Percentiles rank a stretch among this genome's conserved stretches.
phyloP scores from a whole-genome alignment of 768 basidiomycete species.

The Mycena kentingensis region DNA sequence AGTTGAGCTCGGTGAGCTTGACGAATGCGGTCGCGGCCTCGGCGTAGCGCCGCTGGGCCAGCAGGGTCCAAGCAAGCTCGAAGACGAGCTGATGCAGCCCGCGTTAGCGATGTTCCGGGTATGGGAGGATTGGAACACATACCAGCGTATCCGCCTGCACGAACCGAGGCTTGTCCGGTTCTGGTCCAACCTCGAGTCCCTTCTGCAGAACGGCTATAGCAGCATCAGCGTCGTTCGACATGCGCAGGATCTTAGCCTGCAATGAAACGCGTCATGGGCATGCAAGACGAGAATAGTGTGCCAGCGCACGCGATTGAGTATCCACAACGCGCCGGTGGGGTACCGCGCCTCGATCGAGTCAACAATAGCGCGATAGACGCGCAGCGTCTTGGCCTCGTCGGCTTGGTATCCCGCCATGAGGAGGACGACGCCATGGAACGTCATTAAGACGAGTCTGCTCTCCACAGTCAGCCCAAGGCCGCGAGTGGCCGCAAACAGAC shows the following conservation, averaged over 20 bases:
- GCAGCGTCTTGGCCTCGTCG: constrained; percentile 63
- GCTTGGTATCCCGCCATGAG: constrained; percentile 76
- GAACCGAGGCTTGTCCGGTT: constrained; percentile 58
- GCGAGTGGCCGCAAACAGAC: constrained; percentile 23
- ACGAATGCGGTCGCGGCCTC: constrained; percentile 72
- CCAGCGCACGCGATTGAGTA: constrained; percentile 48
- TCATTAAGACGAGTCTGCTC: constrained; percentile 73
- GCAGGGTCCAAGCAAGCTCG: constrained; percentile 76
- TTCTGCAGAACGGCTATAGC: constrained; percentile 64
- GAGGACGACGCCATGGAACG: constrained; percentile 73
- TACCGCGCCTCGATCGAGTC: constrained; percentile 54
- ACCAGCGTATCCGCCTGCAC: constrained; percentile 75
- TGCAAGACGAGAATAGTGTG: neutral
- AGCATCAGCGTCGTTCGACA: constrained; percentile 62
- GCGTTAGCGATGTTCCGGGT: neutral
- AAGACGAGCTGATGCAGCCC: constrained; percentile 56
- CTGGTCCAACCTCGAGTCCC: constrained; percentile 48
- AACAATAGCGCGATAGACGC: constrained; percentile 64
- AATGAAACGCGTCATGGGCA: neutral
- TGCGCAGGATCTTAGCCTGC: constrained; percentile 63
- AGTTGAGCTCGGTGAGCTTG: constrained; percentile 64
- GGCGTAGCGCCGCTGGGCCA: constrained; percentile 62
- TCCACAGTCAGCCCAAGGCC: constrained; percentile 1
- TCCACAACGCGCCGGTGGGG: constrained; percentile 57
- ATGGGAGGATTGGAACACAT: constrained; percentile 20